Base-by-base conservation (phyloP, 2,329 filamentous ascomycete species). In the Falciphora oryzae region DNA sequence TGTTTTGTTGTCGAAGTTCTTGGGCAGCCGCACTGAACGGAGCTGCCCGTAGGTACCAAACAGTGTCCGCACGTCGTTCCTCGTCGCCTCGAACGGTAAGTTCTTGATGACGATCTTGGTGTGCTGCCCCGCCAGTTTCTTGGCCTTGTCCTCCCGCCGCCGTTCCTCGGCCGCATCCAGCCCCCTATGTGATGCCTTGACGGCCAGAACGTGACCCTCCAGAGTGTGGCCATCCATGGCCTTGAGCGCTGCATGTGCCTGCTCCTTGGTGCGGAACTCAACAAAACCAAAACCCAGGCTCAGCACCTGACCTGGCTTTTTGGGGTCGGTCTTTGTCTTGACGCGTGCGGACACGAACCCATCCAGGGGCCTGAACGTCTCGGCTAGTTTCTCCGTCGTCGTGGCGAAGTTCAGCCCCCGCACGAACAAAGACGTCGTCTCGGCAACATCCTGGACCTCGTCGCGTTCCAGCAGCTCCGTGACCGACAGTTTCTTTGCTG, bases 21-120 rank as follows among this genome's bases (percentile, higher is more conserved):
- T 93, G 63, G 95, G 95, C 73, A 99, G 86, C 68, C 95, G 91
- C 67, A 99, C 92, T 63, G 93, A 94, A 72, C 92, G 90, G 68
- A 99, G 86, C 75, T 97, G 90, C 59, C 95, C 96, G 77, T 97
- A 98, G 50, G 92, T 88, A 67, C 91, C 88, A 75, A 98, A 93
- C 57, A 98, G 83, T 64, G 89, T 83, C 68, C 92, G 87, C 65
- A 99, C 84, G 75, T 99, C 95, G 76, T 96, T 95, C 81, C 97
- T 97, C 64, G 88, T 90, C 61, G 91, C 90, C 80, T 98, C 92
- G 80, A 99, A 99, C 27, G 95, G 94, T 77, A 99, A 80, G 80
- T 99, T 99, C 83, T 98, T 99, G 81, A 99, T 90, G 77, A 98
- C 89, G 73, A 99, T 90, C 83, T 98, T 98, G 61, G 93, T 97